Percentiles rank a stretch among this genome's conserved stretches.
Conservation (phyloP, 805 yeast species). For the Pichia eremophila region DNA sequence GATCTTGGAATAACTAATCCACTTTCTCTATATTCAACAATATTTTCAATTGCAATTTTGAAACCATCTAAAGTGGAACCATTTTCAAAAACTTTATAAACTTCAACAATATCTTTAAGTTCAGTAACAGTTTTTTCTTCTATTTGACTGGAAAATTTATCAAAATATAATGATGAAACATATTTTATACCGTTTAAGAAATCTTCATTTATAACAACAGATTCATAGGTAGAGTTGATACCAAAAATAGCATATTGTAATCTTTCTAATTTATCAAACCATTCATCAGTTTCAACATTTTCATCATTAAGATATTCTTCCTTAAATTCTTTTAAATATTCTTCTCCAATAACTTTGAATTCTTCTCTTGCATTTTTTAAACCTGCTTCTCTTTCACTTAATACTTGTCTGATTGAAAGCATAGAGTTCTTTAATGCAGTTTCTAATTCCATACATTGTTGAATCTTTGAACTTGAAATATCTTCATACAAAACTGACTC, state of each 20-base stretch:
- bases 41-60: constrained; percentile 25
- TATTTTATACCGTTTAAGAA: constrained; percentile 60
- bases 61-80: constrained; percentile 28
- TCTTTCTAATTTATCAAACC: constrained; percentile 64
- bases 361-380: constrained; percentile 47
- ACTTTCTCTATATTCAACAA: constrained; percentile 26
- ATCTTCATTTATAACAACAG: constrained; percentile 46
- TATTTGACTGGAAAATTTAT: constrained; percentile 31
- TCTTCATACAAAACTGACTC: constrained; percentile 55
- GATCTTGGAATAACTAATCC: constrained; percentile 26
- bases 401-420: constrained; percentile 77
- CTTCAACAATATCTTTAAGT: constrained; percentile 30
- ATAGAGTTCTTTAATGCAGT: constrained; percentile 49
- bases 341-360: constrained; percentile 33
- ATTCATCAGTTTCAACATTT: constrained; percentile 44
- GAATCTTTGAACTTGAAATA: constrained; percentile 21
- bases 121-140: constrained; percentile 36
- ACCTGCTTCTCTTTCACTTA: constrained; percentile 76
- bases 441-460: constrained; percentile 18
- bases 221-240: constrained; percentile 60
- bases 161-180: constrained; percentile 60
- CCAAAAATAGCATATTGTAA: constrained; percentile 79
- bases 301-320: constrained; percentile 47
- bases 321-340: constrained; percentile 49
- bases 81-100: constrained; percentile 29